Percentiles rank a stretch among this genome's conserved stretches.
Evolutionary conservation across 176 grass and related monocot species (phyloP).

Genomic region (Olyra latifolia): DNA sequence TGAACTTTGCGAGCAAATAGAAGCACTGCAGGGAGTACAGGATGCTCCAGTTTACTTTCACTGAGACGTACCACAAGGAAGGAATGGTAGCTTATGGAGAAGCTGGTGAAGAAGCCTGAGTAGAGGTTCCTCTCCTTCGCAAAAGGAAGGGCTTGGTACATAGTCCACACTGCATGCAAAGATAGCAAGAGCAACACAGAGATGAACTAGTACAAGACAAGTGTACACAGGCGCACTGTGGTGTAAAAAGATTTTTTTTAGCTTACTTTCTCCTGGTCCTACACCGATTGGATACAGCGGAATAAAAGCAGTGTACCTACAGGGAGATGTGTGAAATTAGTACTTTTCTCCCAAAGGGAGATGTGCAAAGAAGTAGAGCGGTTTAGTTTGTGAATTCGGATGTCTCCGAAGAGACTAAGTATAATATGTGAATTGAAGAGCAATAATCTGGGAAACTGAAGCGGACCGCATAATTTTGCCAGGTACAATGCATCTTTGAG

Average conservation of each 20-base stretch:
- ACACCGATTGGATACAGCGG: constrained; percentile 84
- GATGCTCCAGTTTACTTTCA: background rate
- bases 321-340: background rate
- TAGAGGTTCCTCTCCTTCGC: constrained; percentile 72
- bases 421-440: background rate
- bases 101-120: constrained; percentile 63
- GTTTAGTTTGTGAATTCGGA: background rate
- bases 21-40: background rate
- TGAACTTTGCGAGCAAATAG: background rate
- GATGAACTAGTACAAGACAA: background rate
- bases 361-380: background rate
- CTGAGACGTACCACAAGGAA: constrained; percentile 66
- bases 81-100: constrained; percentile 76
- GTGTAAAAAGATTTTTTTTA: background rate
- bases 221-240: background rate
- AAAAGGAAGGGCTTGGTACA: constrained; percentile 85
- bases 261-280: constrained; percentile 95
- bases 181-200: background rate
- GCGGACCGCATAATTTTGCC: background rate
- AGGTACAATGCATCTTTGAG: background rate
- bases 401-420: no score
- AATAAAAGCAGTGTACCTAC: constrained; percentile 96
- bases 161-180: constrained; percentile 69
- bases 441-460: background rate
- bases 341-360: background rate